Percentiles rank a stretch among this genome's conserved stretches.
Conservation (phyloP, 2,329 filamentous ascomycete genomes). For the Trichoderma aggressivum region DNA sequence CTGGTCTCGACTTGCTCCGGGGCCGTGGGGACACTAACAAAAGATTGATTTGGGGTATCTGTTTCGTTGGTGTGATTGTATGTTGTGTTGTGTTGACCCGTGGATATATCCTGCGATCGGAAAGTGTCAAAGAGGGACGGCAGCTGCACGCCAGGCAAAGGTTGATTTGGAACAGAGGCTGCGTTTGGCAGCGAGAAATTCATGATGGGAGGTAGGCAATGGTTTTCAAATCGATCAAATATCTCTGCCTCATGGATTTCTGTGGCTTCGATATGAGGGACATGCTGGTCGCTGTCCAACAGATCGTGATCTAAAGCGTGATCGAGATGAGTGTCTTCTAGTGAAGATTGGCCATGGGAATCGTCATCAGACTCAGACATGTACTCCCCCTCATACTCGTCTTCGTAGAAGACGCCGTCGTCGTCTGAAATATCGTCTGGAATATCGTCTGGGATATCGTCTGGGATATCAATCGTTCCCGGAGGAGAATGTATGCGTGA, state of each 20-base stretch:
- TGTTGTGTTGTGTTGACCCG: background rate
- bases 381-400: background rate
- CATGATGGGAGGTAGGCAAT: slow-evolving; percentile 11
- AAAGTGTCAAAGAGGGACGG: slow-evolving; percentile 4
- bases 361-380: slow-evolving; percentile 8
- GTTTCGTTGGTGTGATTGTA: background rate
- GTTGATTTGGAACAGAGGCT: background rate
- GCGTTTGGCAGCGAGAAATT: background rate
- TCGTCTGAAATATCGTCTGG: slow-evolving; percentile 9
- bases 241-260: slow-evolving; percentile 4
- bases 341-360: background rate
- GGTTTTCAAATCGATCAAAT: background rate
- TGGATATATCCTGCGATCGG: background rate
- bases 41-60: background rate
- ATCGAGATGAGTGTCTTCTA: background rate
- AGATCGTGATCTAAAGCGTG: background rate
- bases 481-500: slow-evolving; percentile 10
- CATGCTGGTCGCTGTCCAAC: background rate
- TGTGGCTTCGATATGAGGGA: background rate
- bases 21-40: background rate
- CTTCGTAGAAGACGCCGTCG: slow-evolving; percentile 6
- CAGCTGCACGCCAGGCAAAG: background rate
- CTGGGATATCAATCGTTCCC: background rate
- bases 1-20: background rate
- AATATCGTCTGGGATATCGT: background rate